phyloP scores from a whole-genome alignment of 2,329 filamentous ascomycete genomes.

The Orbilia javanica region DNA sequence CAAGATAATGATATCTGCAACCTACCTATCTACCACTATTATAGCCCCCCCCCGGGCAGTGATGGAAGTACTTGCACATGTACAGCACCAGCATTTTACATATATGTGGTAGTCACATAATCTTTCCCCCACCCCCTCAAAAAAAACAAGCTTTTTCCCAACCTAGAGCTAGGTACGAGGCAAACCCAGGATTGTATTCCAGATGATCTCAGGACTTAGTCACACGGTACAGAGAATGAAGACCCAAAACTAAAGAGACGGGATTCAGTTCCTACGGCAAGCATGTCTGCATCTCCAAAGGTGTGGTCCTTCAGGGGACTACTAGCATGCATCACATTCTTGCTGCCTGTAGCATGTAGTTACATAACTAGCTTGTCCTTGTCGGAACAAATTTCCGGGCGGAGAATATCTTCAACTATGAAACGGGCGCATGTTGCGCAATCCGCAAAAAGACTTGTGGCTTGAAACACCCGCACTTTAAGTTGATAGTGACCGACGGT shows the following conservation, averaged over 20 bases:
- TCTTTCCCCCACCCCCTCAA: too few relatives aligned
- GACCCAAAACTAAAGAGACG: constrained; percentile 14
- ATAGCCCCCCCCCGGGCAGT: background rate
- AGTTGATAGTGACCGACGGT: constrained; percentile 1
- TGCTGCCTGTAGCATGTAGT: constrained; percentile 14
- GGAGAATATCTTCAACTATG: constrained; percentile 47
- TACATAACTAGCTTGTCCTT: constrained; percentile 34
- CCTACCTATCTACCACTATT: background rate
- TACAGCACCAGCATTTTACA: background rate
- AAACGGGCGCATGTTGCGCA: constrained; percentile 37
- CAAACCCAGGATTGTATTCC: background rate
- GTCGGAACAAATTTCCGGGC: constrained; percentile 43
- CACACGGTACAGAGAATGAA: constrained; percentile 2
- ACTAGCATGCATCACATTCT: background rate
- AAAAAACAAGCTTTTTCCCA: constrained; percentile 20
- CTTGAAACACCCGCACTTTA: constrained; percentile 44
- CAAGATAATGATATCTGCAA: background rate
- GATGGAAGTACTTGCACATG: background rate
- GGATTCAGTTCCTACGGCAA: constrained; percentile 17
- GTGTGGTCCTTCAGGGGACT: constrained; percentile 9
- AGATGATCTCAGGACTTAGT: constrained; percentile 7
- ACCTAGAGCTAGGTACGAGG: background rate
- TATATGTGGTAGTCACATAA: background rate
- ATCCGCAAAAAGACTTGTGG: constrained; percentile 31
- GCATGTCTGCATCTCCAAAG: constrained; percentile 5